Conservation (phyloP, 2,329 filamentous ascomycete species). For the Sporothrix pseudoabietina region DNA sequence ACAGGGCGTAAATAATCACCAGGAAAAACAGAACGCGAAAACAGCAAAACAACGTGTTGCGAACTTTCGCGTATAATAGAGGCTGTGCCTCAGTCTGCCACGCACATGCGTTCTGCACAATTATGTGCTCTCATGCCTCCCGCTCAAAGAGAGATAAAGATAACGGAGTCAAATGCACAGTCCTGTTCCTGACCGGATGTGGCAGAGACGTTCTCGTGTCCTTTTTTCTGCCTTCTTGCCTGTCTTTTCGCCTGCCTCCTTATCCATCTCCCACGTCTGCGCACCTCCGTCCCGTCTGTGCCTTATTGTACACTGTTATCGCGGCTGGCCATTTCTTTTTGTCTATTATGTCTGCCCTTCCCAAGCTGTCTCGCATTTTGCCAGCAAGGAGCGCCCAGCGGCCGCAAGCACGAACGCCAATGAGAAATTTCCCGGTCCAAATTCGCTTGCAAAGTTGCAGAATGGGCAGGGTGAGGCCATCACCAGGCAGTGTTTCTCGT, state of each 20-base stretch:
- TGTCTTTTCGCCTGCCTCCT: neutral
- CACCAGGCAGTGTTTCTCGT: neutral
- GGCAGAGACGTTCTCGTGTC: neutral
- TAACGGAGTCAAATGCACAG: neutral
- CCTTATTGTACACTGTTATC: constrained; percentile 10
- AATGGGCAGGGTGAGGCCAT: neutral
- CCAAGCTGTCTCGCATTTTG: constrained; percentile 9
- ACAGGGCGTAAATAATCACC: constrained; percentile 20
- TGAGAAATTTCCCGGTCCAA: constrained; percentile 17
- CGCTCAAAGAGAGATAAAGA: neutral
- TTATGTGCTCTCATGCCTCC: neutral
- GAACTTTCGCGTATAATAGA: neutral
- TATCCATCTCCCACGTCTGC: neutral
- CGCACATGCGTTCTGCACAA: neutral
- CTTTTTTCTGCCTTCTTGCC: neutral
- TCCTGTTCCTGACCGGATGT: constrained; percentile 1
- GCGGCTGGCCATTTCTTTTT: constrained; percentile 12
- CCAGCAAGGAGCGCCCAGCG: constrained; percentile 16
- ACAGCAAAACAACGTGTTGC: neutral
- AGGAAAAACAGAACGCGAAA: neutral
- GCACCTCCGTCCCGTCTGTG: constrained; percentile 13
- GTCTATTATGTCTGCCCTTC: neutral
- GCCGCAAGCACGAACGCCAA: constrained; percentile 14
- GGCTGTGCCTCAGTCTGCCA: neutral
- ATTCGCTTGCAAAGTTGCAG: constrained; percentile 21